Evolutionary conservation across 2,329 filamentous ascomycete species (phyloP).

Genomic region (Aspergillus fumigatus): DNA sequence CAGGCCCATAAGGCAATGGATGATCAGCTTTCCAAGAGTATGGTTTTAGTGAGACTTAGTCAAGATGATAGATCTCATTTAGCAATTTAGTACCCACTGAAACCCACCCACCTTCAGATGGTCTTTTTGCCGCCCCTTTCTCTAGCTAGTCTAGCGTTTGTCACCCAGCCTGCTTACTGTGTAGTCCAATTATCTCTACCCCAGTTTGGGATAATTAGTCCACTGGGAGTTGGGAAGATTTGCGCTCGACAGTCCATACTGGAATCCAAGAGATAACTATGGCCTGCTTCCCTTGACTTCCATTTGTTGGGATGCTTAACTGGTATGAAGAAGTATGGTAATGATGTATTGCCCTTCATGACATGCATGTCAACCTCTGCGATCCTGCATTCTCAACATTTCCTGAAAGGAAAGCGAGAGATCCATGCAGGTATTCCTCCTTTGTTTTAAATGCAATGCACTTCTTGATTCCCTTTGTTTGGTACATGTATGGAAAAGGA

Average conservation of each 20-base stretch:
- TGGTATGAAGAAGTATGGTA: neutral
- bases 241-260: neutral
- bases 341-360: neutral
- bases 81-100: neutral
- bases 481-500: neutral
- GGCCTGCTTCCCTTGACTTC: neutral
- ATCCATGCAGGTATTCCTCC: neutral
- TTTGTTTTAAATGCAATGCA: neutral
- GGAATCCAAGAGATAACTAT: neutral
- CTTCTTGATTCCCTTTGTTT: neutral
- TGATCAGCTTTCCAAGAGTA: slow-evolving; percentile 33
- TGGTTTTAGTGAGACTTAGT: slow-evolving; percentile 32
- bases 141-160: neutral
- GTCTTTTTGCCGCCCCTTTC: neutral
- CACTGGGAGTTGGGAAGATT: neutral
- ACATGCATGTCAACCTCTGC: neutral
- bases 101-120: neutral
- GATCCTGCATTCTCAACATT: neutral
- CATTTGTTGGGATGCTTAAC: neutral
- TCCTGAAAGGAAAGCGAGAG: neutral
- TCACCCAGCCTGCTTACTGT: neutral
- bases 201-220: neutral
- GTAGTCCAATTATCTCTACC: neutral
- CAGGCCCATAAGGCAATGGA: slow-evolving; percentile 25
- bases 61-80: slow-evolving; percentile 37